Conservation (phyloP, 1,284 basidiomycete genomes). For the Apiotrichum domesticum region DNA sequence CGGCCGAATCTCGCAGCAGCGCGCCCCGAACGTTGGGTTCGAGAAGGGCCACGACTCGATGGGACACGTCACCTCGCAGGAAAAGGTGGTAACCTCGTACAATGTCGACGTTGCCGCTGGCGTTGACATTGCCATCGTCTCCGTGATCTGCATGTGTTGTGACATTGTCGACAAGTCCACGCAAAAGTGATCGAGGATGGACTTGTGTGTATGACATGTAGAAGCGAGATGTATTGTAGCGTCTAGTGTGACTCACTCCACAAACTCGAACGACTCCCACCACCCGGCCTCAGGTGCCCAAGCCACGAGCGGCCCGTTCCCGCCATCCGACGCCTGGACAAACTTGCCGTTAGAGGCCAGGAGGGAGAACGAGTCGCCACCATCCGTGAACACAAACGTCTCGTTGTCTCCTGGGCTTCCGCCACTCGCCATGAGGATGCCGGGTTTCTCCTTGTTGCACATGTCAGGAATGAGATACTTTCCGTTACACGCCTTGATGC, state of each 20-base stretch:
- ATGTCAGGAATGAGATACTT: constrained; percentile 9
- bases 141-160: neutral
- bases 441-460: neutral
- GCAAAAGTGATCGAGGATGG: neutral
- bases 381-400: constrained; percentile 5
- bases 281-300: constrained; percentile 7
- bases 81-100: neutral
- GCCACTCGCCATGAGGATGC: constrained; percentile 4
- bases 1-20: neutral
- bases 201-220: neutral
- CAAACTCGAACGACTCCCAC: constrained; percentile 18
- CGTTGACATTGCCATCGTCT: constrained; percentile 1
- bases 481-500: constrained; percentile 7
- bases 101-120: neutral
- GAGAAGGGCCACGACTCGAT: neutral
- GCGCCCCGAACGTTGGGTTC: neutral
- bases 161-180: neutral
- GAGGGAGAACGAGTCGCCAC: constrained; percentile 1
- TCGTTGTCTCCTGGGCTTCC: constrained; percentile 4
- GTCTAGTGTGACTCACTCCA: neutral
- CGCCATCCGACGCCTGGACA: constrained; percentile 6
- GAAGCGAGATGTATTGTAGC: neutral
- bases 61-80: neutral
- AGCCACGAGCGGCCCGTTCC: constrained; percentile 1
- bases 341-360: constrained; percentile 11